Percentiles rank a stretch among this genome's conserved stretches.
Evolutionary conservation across 208 protist species (phyloP).

Genomic region (Leishmania turanica): DNA sequence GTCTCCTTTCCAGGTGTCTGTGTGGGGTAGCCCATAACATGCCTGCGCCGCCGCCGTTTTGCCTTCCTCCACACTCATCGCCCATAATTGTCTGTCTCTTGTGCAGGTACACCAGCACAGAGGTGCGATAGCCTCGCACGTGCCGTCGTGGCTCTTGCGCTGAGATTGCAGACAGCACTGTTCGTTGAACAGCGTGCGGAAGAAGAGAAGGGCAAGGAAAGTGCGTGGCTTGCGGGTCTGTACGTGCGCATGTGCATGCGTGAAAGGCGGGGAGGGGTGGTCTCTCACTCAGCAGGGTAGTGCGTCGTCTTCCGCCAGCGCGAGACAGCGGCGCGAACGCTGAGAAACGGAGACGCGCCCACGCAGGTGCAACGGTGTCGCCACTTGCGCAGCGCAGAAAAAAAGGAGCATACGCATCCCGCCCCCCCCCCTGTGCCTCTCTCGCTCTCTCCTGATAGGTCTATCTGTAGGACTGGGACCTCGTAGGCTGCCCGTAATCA

Average conservation of each 20-base stretch:
- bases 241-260: background rate
- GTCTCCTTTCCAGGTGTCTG: background rate
- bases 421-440: background rate
- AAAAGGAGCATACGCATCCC: too few species aligned
- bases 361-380: background rate
- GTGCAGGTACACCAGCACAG: background rate
- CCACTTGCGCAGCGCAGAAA: background rate
- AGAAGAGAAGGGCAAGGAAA: background rate
- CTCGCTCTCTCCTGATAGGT: background rate
- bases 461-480: background rate
- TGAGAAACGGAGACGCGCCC: background rate
- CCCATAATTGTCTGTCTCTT: background rate
- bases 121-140: background rate
- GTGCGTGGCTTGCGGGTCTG: background rate
- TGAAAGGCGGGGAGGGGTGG: background rate
- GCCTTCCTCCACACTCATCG: background rate
- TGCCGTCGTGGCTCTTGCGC: background rate
- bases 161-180: background rate
- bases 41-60: background rate
- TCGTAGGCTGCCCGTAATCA: background rate
- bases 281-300: background rate
- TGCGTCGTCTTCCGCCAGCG: background rate
- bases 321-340: background rate
- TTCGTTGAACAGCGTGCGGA: background rate
- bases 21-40: background rate